Conservation (phyloP, 495 filamentous ascomycete genomes). For the Lentithecium fluviatile region DNA sequence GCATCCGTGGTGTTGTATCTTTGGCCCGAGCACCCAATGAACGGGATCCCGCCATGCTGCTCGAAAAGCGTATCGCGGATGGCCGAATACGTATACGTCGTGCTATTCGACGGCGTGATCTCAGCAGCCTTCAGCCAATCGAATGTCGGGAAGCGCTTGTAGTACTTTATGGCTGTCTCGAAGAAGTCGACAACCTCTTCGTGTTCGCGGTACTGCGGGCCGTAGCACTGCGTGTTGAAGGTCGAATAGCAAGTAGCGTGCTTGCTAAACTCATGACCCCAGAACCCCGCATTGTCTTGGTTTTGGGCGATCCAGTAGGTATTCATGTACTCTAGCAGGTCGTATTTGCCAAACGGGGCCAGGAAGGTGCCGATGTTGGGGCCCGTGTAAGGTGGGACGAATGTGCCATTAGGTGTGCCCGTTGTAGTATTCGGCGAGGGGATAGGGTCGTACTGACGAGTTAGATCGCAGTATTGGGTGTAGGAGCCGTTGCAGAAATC, state of each 20-base stretch:
- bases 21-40: constrained; percentile 51
- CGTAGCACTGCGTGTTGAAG: constrained; percentile 53
- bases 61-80: constrained; percentile 44
- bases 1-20: constrained; percentile 49
- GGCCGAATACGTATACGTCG: constrained; percentile 42
- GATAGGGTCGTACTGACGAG: constrained; percentile 52
- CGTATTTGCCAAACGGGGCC: constrained; percentile 46
- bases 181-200: constrained; percentile 53
- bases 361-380: constrained; percentile 49
- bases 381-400: constrained; percentile 50
- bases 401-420: constrained; percentile 43
- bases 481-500: constrained; percentile 52
- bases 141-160: constrained; percentile 48
- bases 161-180: constrained; percentile 44
- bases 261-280: constrained; percentile 58
- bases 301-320: constrained; percentile 49
- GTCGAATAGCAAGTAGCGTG: constrained; percentile 57
- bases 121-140: constrained; percentile 38
- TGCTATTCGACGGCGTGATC: constrained; percentile 37
- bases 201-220: constrained; percentile 45
- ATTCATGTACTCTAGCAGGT: constrained; percentile 54
- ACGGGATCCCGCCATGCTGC: constrained; percentile 46
- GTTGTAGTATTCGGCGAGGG: constrained; percentile 55
- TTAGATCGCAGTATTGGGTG: constrained; percentile 56
- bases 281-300: constrained; percentile 49